These are phyloP conservation scores for Aspergillus affinis DNA, from an alignment of 495 filamentous ascomycete genomes.

Conservation along the genomic window DNA sequence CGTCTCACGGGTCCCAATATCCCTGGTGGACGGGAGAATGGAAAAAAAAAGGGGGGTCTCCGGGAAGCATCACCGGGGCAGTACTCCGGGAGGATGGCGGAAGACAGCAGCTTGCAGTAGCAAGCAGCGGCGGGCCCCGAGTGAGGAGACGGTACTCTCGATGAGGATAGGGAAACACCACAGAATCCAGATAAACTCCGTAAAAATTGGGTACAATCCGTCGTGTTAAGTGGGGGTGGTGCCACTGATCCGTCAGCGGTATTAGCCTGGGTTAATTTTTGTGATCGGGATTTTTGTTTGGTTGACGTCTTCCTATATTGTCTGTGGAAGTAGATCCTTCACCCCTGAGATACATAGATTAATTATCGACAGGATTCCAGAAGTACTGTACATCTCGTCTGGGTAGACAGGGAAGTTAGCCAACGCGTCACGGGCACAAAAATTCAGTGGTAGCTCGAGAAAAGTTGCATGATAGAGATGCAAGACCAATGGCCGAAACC, in stretches of 20 bases:
- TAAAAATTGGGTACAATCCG: conserved; percentile 18
- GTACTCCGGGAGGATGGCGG: conserved; percentile 19
- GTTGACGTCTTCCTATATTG: neutral
- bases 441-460: neutral
- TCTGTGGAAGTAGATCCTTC: neutral
- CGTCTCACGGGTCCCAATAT: conserved; percentile 31
- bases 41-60: conserved; percentile 8
- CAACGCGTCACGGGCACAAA: conserved; percentile 5
- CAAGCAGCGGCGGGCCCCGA: conserved; percentile 13
- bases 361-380: conserved; percentile 2
- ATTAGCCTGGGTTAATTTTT: conserved; percentile 5
- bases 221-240: conserved; percentile 22
- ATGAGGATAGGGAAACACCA: conserved; percentile 12
- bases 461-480: neutral
- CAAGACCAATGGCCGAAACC: conserved; percentile 13
- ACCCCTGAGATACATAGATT: neutral
- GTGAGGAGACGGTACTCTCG: conserved; percentile 12
- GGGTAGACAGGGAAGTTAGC: neutral
- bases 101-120: conserved; percentile 21
- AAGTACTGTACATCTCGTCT: conserved; percentile 1
- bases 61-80: conserved; percentile 34
- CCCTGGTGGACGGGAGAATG: conserved; percentile 21
- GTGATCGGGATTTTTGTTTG: neutral
- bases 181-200: neutral
- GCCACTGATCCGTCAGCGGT: conserved; percentile 18